Evolutionary conservation across 345 rosid genomes (phyloP), one percentile per base, ranked within the genome.

Genomic region (Gossypium mustelinum): DNA sequence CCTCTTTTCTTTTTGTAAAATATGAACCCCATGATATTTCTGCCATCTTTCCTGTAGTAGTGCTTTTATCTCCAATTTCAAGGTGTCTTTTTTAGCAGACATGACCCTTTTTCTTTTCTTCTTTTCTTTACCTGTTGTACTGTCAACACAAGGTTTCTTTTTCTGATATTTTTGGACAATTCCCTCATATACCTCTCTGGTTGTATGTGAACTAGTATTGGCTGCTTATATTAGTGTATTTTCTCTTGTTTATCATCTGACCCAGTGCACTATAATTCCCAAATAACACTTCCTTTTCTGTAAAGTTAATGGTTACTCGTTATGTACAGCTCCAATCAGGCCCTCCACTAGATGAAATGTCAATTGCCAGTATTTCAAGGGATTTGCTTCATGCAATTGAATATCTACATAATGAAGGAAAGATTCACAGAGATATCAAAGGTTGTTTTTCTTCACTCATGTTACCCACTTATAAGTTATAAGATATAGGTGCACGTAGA

Each of bases 371-470:
- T 85, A 93, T 96, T 78, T 82, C 94, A 68, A 91, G 97, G 44
- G 98, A 92, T 82, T 88, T 96, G 87, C 91, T 96, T 81, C 97
- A 88, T 82, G 99, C 99, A 70, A 78, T 96, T 81, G 99, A 96
- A 79, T 96, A 96, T 82, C 87, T 96, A 75, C 99, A 96, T 78
- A 82, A 76, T 59, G 98, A 96, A 81, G 95, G 98, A 70, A 96
- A 93, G 80, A 96, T 96, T 81, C 99, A 96, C 87, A 86, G 98
- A 81, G 99, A 96, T 85, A 90, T 96, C 74, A 96, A 96, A 96
- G 99, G 99, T 93, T 75, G 61, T 63, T n/a, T 18, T 29, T 34
- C 12, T 20, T 22, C 24, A 16, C 70, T 43, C 62, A 24, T 41
- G 16, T 59, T 3, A 25, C 39, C 44, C 29, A 27, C 18, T 70